Evolutionary conservation across 2,329 filamentous ascomycete genomes (phyloP).

Genomic region (Verticillium nonalfalfae): DNA sequence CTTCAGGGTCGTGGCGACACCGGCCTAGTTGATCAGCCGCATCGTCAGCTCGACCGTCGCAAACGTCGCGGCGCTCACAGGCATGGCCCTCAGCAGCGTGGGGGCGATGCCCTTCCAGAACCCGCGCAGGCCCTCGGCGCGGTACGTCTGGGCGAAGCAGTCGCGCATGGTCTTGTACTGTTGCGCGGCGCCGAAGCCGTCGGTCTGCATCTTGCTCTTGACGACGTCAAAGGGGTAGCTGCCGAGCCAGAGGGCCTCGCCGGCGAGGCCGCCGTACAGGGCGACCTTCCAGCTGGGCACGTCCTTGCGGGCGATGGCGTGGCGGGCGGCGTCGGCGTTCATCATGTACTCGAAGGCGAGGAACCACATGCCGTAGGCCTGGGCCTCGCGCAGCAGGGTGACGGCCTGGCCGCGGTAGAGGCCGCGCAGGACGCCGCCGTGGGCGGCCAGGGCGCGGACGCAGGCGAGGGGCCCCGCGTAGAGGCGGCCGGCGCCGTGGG

Average conservation of each 20-base stretch:
- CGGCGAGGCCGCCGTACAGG: conserved; percentile 85
- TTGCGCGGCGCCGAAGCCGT: conserved; percentile 71
- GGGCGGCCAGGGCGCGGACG: conserved; percentile 70
- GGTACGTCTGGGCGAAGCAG: conserved; percentile 80
- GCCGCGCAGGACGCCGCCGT: conserved; percentile 61
- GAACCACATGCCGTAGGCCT: conserved; percentile 96
- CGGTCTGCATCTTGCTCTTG: conserved; percentile 99
- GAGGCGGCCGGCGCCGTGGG: conserved; percentile 71
- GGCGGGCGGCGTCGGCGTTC: conserved; percentile 79
- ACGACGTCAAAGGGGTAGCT: conserved; percentile 96
- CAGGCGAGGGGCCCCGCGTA: conserved; percentile 88
- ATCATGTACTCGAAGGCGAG: conserved; percentile 92
- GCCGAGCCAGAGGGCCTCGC: conserved; percentile 86
- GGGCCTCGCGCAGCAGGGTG: conserved; percentile 81
- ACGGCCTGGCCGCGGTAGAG: conserved; percentile 85
- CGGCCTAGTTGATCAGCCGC: conserved; percentile 46
- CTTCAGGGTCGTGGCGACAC: background rate
- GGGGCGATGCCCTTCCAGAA: conserved; percentile 96
- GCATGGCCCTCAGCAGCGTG: conserved; percentile 90
- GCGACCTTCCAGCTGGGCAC: conserved; percentile 83
- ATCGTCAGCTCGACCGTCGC: conserved; percentile 69
- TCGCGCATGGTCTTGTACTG: conserved; percentile 79
- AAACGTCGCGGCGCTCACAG: conserved; percentile 96
- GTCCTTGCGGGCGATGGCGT: conserved; percentile 66
- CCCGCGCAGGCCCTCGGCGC: conserved; percentile 67